Evolutionary conservation across 2,329 filamentous ascomycete genomes (phyloP), one percentile per base, ranked within the genome.

Genomic region (Diaporthe sp.): DNA sequence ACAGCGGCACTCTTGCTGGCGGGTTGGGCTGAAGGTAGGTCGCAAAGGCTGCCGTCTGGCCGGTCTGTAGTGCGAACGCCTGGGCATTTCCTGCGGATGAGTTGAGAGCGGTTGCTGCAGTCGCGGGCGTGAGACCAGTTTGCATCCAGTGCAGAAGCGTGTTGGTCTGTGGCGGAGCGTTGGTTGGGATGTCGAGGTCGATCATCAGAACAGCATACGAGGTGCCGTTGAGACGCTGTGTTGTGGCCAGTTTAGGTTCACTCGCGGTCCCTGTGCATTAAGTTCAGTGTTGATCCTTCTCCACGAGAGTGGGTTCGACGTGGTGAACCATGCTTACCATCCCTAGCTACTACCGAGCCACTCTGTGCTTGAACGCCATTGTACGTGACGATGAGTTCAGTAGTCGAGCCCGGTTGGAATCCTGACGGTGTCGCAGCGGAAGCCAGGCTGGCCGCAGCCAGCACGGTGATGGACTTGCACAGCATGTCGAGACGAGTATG

Each of bases 151-250:
- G 84, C 54, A 86, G 81, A 30, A 85, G 78, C 17, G 84, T 86
- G 72, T 77, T 79, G 13, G 84, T 85, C 60, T 78, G 67, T 1
- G 82, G 78, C 4, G 84, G 81, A 52, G 38, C 81, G 76, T 81
- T 83, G 15, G 85, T 86, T 60, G 85, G 87, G 81, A 85, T 89
- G 77, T 87, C 87, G 8, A 89, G 82, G 74, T 86, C 84, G 61
- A 86, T 80, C 85, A 86, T 86, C 74, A 86, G 71, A 42, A 86
- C 79, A 19, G 84, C 82, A 76, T 84, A 86, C 5, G 83, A 85
- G 68, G 81, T 81, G 67, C 85, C 85, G 25, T 79, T 80, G n/a
- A 87, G 80, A 61, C 79, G 80, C 75, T 80, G 79, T 55, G 78
- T 76, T 10, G 85, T 86, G 60, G 80, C 84, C 45, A 86, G 76